Base-by-base conservation (phyloP, 2,329 filamentous ascomycete genomes). In the Calonectria pauciramosa region DNA sequence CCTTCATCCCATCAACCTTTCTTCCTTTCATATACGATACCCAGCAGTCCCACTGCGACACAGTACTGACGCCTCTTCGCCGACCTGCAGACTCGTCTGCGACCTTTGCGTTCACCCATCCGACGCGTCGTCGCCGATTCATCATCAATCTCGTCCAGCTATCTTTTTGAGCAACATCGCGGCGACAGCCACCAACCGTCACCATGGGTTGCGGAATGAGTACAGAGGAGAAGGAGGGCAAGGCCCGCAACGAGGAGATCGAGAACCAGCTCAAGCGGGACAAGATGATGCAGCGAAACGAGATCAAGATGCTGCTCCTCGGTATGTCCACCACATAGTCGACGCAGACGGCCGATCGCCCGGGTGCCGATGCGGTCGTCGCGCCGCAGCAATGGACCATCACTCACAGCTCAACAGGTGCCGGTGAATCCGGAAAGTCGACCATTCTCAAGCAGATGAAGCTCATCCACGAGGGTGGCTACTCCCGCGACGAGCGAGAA, bases 381-480 rank as follows among this genome's bases (percentile, higher is more conserved):
- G 49, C 34, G 30, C 7, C n/a, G 23, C 30, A 47, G 54, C 41
- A 34, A 41, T 54, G 23, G 34, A 49, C 60, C 47, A 9, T 63
- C 73, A 74, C 83, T 86, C 81, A 86, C 77, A 38, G 66, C 73
- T 76, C 32, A 20, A 54, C 82, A 97, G 95, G 95, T 91, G 97
- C 97, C 88, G 96, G 97, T 94, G 97, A 99, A 96, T 87, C 86
- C 75, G 86, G 97, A 82, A 99, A 99, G 87, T 98, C 96, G 9
- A 99, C 96, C 6, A 96, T 99, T 76, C 92, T 99, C 79, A 99
- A 99, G 89, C 96, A 99, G 89, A 99, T 99, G 97, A 99, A 99
- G 91, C 94, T 99, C 83, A 99, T 99, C 83, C 95, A 99, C 87
- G 97, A 99, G 90, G 97, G 97, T 78, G 96, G 97, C 81, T 99